Evolutionary conservation across 164 flowering plant species (phyloP), one percentile per base, ranked within the genome.

Genomic region (Umbilicus rupestris): DNA sequence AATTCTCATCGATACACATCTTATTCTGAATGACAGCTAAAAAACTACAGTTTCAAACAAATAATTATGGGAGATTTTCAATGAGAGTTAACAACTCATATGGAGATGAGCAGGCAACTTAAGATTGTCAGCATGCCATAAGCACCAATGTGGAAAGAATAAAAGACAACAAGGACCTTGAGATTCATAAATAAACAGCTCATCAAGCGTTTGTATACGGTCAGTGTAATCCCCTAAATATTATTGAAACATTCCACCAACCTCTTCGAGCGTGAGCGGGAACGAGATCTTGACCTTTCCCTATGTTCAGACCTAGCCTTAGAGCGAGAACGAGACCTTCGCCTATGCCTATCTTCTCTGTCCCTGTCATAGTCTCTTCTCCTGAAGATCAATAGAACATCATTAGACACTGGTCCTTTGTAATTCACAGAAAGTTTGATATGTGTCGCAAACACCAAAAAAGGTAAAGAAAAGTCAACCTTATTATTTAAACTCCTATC

Each of bases 201-300:
- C 2, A 16, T n/a, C n/a, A n/a, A n/a, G n/a, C n/a, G n/a, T n/a
- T n/a, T n/a, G n/a, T n/a, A n/a, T n/a, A 52, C 6, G 5, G 16
- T 52, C 30, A 52, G 17, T 52, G 1, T 33, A 2, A 52, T 11
- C 31, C 15, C 59, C 9, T 29, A 15, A 50, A 24, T 35, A 2
- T 41, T 1, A 68, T 65, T 15, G 17, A 8, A 39, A 35, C 24
- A 44, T 52, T 52, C 5, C 59, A 24, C 59, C 7, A 26, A 90
- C 99, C 99, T 95, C 74, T 87, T 92, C 16, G 99, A 95, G 39
- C 87, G 82, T n/a, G 96, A 90, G 0, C 89, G 85, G 22, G 93
- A 88, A 1, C 88, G 78, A 26, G 98, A 92, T 69, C 81, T 81
- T 64, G 97, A 93, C 78, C 76, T 80, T 55, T 55, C 60, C 33